Percentiles rank a stretch among this genome's conserved stretches.
Evolutionary conservation across 2,329 filamentous ascomycete species (phyloP).

Genomic region (Paramyrothecium roridum): DNA sequence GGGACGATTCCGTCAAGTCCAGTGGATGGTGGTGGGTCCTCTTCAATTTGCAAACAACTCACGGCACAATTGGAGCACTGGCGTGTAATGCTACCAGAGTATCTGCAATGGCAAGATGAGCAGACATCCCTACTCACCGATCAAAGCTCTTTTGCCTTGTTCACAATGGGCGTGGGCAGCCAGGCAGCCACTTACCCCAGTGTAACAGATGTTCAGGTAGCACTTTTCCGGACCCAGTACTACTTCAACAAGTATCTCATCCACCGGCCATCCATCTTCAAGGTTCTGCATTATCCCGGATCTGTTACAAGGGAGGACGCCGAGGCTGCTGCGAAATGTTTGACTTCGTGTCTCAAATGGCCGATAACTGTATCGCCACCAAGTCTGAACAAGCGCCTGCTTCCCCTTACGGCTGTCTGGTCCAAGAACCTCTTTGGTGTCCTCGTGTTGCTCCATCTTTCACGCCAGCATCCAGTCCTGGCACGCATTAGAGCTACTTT

Average conservation of each 20-base stretch:
- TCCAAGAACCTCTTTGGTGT: conserved; percentile 60
- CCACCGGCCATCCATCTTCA: conserved; percentile 57
- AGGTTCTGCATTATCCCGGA: conserved; percentile 55
- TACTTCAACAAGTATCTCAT: conserved; percentile 58
- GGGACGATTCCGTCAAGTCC: conserved; percentile 7
- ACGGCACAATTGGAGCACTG: conserved; percentile 54
- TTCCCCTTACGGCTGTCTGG: conserved; percentile 60
- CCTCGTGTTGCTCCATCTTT: conserved; percentile 53
- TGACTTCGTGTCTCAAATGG: conserved; percentile 57
- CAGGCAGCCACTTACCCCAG: conserved; percentile 39
- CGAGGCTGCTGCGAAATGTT: conserved; percentile 52
- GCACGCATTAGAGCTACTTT: conserved; percentile 44
- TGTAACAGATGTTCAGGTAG: conserved; percentile 53
- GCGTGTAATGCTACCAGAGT: conserved; percentile 51
- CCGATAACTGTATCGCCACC: conserved; percentile 56
- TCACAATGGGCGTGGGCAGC: conserved; percentile 17
- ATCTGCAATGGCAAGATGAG: conserved; percentile 56
- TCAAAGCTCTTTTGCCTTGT: conserved; percentile 16
- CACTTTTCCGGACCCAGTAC: conserved; percentile 54
- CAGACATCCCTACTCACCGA: conserved; percentile 28
- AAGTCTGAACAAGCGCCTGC: conserved; percentile 53
- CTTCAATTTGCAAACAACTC: conserved; percentile 44
- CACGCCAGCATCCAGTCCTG: conserved; percentile 48
- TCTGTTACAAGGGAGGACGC: conserved; percentile 51
- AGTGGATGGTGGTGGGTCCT: background rate